These are phyloP conservation scores for Calonectria hawksworthii DNA, from an alignment of 2,329 filamentous ascomycete species.

Conservation along the genomic window DNA sequence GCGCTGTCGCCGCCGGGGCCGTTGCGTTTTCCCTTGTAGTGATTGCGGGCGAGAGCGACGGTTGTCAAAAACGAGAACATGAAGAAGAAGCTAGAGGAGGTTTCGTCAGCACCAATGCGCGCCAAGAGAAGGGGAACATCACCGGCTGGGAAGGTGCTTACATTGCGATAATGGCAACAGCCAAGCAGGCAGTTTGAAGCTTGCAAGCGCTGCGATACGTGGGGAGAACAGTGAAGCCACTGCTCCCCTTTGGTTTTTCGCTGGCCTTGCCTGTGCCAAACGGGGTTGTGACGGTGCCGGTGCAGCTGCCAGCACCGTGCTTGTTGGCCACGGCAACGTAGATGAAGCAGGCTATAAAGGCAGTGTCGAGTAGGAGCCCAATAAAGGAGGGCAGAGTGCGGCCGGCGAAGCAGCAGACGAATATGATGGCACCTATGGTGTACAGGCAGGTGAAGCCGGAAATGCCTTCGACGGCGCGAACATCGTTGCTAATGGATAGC, in stretches of 20 bases:
- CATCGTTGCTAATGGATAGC: conserved; percentile 72
- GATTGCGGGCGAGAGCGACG: conserved; percentile 76
- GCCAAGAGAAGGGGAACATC: not conserved
- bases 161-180: conserved; percentile 83
- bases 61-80: conserved; percentile 79
- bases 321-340: conserved; percentile 85
- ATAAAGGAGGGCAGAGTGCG: conserved; percentile 79
- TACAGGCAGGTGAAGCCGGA: conserved; percentile 83
- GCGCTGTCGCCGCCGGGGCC: conserved; percentile 64
- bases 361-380: conserved; percentile 81
- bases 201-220: conserved; percentile 72
- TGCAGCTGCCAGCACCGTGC: conserved; percentile 76
- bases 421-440: conserved; percentile 76
- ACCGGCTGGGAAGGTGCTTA: conserved; percentile 54
- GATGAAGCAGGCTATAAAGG: conserved; percentile 83
- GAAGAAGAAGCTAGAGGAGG: conserved; percentile 76
- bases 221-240: conserved; percentile 64
- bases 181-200: conserved; percentile 82
- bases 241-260: conserved; percentile 61
- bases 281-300: conserved; percentile 71
- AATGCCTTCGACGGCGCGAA: conserved; percentile 84
- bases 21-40: conserved; percentile 81
- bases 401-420: conserved; percentile 86
- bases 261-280: conserved; percentile 75
- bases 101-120: not conserved